Conservation (phyloP, 768 basidiomycete genomes). For the Cytidiella melzeri region DNA sequence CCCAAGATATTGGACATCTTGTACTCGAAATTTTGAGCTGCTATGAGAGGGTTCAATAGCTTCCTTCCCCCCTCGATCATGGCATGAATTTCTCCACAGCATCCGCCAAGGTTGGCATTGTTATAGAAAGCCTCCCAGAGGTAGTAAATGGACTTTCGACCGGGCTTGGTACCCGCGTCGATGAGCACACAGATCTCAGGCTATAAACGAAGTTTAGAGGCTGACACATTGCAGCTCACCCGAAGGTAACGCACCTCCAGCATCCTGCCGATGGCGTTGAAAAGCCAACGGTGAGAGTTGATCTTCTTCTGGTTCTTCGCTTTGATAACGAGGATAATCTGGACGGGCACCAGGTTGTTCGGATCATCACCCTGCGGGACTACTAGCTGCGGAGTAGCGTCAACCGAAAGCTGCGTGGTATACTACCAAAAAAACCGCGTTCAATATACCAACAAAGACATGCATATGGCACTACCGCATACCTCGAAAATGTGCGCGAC, state of each 20-base stretch:
- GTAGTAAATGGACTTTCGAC: conserved; percentile 93
- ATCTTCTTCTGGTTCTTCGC: conserved; percentile 96
- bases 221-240: too few relatives aligned
- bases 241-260: conserved; percentile 64
- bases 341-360: conserved; percentile 89
- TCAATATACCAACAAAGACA: not conserved
- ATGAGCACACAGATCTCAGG: conserved; percentile 90
- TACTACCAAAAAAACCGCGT: conserved; percentile 45
- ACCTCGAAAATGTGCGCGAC: conserved; percentile 95
- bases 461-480: conserved; percentile 1
- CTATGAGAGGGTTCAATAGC: conserved; percentile 85
- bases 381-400: conserved; percentile 83
- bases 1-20: conserved; percentile 97
- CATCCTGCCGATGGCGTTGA: conserved; percentile 86
- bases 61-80: conserved; percentile 94
- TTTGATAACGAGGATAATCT: conserved; percentile 87
- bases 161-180: conserved; percentile 95
- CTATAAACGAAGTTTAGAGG: conserved; percentile 30
- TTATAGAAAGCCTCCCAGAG: conserved; percentile 92
- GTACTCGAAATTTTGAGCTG: conserved; percentile 97
- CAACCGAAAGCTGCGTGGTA: conserved; percentile 93
- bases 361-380: conserved; percentile 86
- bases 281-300: conserved; percentile 93
- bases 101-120: conserved; percentile 71
- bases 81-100: conserved; percentile 93